Percentiles rank a stretch among this genome's conserved stretches.
phyloP scores from a whole-genome alignment of 345 rosid species.

The Eucalyptus shirleyi region DNA sequence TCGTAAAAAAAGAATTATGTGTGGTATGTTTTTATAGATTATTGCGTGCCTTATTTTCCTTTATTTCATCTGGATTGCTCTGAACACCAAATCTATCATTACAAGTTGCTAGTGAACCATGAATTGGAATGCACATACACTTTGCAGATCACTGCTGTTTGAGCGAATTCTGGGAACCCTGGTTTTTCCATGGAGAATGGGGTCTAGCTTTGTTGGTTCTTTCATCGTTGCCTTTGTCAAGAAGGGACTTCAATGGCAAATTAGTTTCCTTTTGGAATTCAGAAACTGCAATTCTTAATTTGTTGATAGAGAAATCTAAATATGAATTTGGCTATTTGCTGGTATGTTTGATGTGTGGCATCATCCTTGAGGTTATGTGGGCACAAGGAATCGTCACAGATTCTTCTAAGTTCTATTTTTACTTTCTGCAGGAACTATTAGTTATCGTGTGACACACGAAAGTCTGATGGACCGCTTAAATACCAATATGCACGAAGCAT shows the following conservation, averaged over 20 bases:
- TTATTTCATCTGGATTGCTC: background rate
- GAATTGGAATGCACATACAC: background rate
- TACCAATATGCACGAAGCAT: conserved; percentile 55
- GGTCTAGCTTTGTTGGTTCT: background rate
- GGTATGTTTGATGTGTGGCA: background rate
- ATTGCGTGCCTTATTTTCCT: background rate
- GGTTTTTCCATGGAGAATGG: background rate
- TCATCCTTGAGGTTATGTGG: background rate
- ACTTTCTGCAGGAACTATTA: background rate
- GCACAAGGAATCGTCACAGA: background rate
- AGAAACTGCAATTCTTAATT: background rate
- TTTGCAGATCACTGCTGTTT: background rate
- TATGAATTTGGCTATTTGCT: background rate
- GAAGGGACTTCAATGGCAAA: background rate
- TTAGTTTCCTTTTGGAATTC: background rate
- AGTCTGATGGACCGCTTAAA: conserved; percentile 65
- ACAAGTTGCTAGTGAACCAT: background rate
- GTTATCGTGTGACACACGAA: conserved; percentile 46
- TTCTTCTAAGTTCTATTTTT: background rate
- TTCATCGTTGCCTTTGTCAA: background rate
- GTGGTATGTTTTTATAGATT: background rate
- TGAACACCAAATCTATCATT: background rate
- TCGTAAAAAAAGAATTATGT: background rate
- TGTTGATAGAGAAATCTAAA: background rate
- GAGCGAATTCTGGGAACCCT: background rate